These are phyloP conservation scores for Eucalyptus curtisii DNA, from an alignment of 345 rosid genomes.

Conservation along the genomic window DNA sequence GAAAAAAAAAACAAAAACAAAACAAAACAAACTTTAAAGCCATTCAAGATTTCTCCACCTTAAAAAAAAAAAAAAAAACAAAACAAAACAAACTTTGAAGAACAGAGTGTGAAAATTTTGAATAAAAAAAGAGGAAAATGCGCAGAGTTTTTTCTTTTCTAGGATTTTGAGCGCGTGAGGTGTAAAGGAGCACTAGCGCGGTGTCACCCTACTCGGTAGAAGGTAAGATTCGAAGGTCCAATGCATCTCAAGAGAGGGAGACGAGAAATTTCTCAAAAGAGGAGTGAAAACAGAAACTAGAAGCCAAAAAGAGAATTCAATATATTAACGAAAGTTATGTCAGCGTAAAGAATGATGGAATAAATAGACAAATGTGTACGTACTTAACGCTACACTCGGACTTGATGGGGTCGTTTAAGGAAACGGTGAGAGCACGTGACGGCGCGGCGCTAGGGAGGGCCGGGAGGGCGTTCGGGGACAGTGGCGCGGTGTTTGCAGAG, in stretches of 20 bases:
- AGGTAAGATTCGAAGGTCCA: background rate
- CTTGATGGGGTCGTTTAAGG: conserved; percentile 69
- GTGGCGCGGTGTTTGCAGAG: conserved; percentile 45
- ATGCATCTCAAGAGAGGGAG: background rate
- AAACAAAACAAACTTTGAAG: background rate
- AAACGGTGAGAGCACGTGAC: conserved; percentile 59
- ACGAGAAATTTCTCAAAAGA: background rate
- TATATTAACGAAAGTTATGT: background rate
- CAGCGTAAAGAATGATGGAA: background rate
- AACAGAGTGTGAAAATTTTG: background rate
- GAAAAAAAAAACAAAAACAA: too few relatives aligned
- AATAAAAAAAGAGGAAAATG: background rate
- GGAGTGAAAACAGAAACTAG: background rate
- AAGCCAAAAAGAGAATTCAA: background rate
- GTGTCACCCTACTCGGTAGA: background rate
- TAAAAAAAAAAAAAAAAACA: too few relatives aligned
- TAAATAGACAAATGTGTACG: background rate
- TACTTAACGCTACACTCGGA: conserved; percentile 28
- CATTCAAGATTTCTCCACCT: too few relatives aligned
- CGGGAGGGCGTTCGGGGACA: conserved; percentile 55
- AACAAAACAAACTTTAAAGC: too few relatives aligned
- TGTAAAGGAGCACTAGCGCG: background rate
- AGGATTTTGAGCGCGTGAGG: background rate
- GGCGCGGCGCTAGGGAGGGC: conserved; percentile 36
- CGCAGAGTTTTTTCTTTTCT: background rate